phyloP scores from a whole-genome alignment of 192 early-diverging fungal species.

The Spinellus fusiger region DNA sequence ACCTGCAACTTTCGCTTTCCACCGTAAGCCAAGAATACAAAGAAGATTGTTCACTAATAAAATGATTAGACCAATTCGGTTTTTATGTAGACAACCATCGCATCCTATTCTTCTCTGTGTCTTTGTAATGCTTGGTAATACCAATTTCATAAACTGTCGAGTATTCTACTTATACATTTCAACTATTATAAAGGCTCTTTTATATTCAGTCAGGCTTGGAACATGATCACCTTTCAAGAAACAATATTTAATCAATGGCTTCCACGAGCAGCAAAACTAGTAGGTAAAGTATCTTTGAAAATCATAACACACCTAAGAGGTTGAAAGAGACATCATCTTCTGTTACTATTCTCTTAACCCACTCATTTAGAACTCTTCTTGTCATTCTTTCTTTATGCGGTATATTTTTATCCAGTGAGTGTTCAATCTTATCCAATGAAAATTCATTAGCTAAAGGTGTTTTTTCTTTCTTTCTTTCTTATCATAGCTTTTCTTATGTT shows the following conservation, averaged over 20 bases:
- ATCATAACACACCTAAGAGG: background rate
- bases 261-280: constrained; percentile 22
- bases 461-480: background rate
- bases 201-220: constrained; percentile 33
- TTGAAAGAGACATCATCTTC: background rate
- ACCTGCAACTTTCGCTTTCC: constrained; percentile 21
- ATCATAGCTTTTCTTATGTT: constrained; percentile 31
- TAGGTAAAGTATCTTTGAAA: constrained; percentile 26
- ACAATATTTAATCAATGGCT: constrained; percentile 27
- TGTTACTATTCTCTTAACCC: no score
- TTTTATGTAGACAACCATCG: constrained; percentile 27
- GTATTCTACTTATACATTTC: background rate
- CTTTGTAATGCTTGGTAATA: constrained; percentile 31
- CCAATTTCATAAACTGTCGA: background rate
- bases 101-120: constrained; percentile 25
- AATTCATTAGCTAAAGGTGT: background rate
- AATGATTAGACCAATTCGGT: constrained; percentile 21
- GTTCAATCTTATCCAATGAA: background rate
- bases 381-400: constrained; percentile 31
- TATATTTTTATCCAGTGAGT: constrained; percentile 33
- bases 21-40: constrained; percentile 6
- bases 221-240: constrained; percentile 22
- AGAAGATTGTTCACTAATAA: background rate
- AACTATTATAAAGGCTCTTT: constrained; percentile 16
- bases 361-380: constrained; percentile 31